These are phyloP conservation scores for Candida sanyaensis DNA, from an alignment of 1,139 yeast species.

Conservation along the genomic window DNA sequence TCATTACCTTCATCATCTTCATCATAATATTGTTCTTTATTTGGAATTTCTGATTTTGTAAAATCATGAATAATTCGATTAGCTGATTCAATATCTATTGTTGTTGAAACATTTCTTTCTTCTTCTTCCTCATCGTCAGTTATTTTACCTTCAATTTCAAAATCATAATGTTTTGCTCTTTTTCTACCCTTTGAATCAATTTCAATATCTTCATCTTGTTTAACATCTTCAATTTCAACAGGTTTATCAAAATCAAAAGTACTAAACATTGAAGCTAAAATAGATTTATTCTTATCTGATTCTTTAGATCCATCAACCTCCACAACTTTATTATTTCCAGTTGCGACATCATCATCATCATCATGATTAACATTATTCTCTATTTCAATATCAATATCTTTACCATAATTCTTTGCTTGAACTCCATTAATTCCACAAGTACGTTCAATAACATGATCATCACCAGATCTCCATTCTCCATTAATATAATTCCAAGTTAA, in stretches of 20 bases:
- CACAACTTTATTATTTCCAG: constrained; percentile 18
- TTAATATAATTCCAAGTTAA: constrained; percentile 61
- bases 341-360: constrained; percentile 19
- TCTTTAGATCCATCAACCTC: constrained; percentile 24
- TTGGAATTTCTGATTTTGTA: constrained; percentile 24
- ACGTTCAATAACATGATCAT: constrained; percentile 72
- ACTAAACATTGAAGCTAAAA: constrained; percentile 54
- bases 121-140: constrained; percentile 20
- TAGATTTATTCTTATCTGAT: constrained; percentile 36
- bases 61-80: constrained; percentile 24
- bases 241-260: constrained; percentile 66
- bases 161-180: constrained; percentile 35
- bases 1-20: constrained; percentile 46
- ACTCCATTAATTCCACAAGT: constrained; percentile 27
- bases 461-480: constrained; percentile 83
- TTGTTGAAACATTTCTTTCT: constrained; percentile 3
- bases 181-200: constrained; percentile 51
- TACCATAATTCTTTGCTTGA: constrained; percentile 21
- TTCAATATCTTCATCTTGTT: constrained; percentile 43
- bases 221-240: constrained; percentile 43
- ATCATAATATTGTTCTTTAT: constrained; percentile 38
- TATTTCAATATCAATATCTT: constrained; percentile 18
- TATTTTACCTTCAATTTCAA: constrained; percentile 36
- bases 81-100: constrained; percentile 22
- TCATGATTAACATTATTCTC: constrained; percentile 20